These are phyloP conservation scores for Schoenoplectus tabernaemontani DNA, from an alignment of 202 grass and related monocot genomes.

Conservation along the genomic window DNA sequence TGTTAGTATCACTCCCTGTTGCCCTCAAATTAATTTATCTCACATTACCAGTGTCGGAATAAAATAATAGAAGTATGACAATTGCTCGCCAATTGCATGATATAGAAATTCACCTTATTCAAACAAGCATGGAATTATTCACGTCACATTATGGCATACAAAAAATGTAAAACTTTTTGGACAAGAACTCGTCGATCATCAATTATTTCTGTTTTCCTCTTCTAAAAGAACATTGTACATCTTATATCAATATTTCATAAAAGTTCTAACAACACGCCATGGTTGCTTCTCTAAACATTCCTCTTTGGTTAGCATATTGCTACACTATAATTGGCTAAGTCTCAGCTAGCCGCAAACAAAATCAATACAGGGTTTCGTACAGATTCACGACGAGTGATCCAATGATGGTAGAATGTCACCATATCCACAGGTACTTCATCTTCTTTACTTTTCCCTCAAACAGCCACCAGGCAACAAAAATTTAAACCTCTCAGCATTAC, in stretches of 20 bases:
- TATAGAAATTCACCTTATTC: not conserved
- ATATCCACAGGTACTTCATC: not conserved
- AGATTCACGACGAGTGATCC: too few relatives aligned
- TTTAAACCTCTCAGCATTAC: conserved; percentile 60
- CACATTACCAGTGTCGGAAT: not conserved
- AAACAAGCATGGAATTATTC: not conserved
- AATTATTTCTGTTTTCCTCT: not conserved
- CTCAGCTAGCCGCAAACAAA: not conserved
- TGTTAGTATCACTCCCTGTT: not conserved
- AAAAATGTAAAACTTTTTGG: not conserved
- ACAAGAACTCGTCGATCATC: not conserved
- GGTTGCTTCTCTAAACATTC: not conserved
- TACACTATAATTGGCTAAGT: conserved; percentile 4
- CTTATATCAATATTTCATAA: conserved; percentile 11
- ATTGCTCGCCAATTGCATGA: not conserved
- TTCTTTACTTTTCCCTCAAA: conserved; percentile 46
- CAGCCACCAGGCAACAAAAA: conserved; percentile 94
- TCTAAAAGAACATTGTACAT: conserved; percentile 6
- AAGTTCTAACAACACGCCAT: not conserved
- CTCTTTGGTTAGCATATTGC: not conserved
- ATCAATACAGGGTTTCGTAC: too few relatives aligned
- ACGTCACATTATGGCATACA: not conserved
- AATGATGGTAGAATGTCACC: not conserved
- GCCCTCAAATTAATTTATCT: not conserved
- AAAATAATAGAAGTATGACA: not conserved